Evolutionary conservation across 345 rosid species (phyloP), one percentile per base, ranked within the genome.

Genomic region (Pugionium dolabratum): DNA sequence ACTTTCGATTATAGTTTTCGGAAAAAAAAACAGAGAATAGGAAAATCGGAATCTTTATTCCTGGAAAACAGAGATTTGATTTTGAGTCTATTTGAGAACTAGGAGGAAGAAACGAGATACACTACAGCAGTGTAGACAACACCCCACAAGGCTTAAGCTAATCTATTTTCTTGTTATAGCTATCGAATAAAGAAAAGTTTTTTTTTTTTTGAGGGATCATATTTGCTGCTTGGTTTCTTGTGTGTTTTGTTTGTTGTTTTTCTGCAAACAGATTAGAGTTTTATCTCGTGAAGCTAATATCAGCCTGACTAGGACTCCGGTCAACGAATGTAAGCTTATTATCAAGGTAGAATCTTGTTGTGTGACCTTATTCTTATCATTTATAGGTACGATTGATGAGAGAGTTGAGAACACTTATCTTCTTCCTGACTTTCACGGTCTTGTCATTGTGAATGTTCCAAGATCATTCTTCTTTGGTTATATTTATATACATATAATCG

Each of bases 71-170:
- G 59, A 34, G 25, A 43, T 58, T 65, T 57, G 54, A 35, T 35
- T 53, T 64, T 55, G 68, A 6, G 26, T 54, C 11, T 27, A 18
- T 18, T 18, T 44, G 69, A 56, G 54, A 47, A 63, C n/a, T 59
- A 66, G 67, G 56, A 30, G 56, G 31, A 59, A 62, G 45, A 52
- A 36, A 30, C 18, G 49, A 10, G 71, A 35, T 51, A 72, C 58
- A 64, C 4, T 58, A 29, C n/a, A 59, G 72, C 72, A 59, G 66
- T 73, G 72, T 59, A 5, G 52, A 50, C 18, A 18, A 18, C 18
- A 59, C 66, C 0, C 18, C 62, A 18, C 71, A 58, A 65, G 37
- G 66, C 66, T 54, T 51, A 44, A 52, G 48, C 62, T 59, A 51
- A 41, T 64, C 56, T 18, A n/a, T 30, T 44, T 63, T 73, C 63